These are phyloP conservation scores for Lipomyces japonicus DNA, from an alignment of 805 yeast genomes.

Conservation along the genomic window DNA sequence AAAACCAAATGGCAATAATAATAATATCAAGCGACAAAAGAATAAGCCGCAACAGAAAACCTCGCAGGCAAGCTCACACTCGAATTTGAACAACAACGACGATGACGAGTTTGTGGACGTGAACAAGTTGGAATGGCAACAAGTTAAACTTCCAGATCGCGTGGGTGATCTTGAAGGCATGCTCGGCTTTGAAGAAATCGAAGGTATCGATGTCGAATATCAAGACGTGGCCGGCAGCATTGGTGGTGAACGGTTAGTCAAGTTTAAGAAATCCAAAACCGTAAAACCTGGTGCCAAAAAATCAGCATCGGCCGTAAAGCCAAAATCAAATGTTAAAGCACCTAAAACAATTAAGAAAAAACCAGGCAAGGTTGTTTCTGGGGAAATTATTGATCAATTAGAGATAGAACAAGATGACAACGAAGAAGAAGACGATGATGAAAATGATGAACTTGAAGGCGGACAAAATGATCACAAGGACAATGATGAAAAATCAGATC, in stretches of 20 bases:
- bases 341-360: no score
- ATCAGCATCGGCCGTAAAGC: slow-evolving; percentile 41
- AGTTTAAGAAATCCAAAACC: slow-evolving; percentile 13
- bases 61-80: neutral
- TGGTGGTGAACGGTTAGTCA: slow-evolving; percentile 17
- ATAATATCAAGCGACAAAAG: neutral
- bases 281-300: slow-evolving; percentile 44
- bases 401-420: no score
- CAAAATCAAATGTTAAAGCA: no score
- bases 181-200: slow-evolving; percentile 89
- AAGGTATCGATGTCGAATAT: slow-evolving; percentile 81
- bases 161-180: slow-evolving; percentile 86
- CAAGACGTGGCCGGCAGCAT: slow-evolving; percentile 53
- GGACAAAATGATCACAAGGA: slow-evolving; percentile 8
- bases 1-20: neutral
- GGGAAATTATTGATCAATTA: no score
- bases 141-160: slow-evolving; percentile 77
- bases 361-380: slow-evolving; percentile 45
- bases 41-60: neutral
- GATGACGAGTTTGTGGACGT: slow-evolving; percentile 9
- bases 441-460: slow-evolving; percentile 27
- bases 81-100: neutral
- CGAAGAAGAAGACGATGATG: slow-evolving; percentile 33
- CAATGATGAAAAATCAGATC: slow-evolving; percentile 31
- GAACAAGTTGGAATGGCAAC: slow-evolving; percentile 54